Base-by-base conservation (phyloP, 106 monocot species). In the Apostasia shenzhenica region DNA sequence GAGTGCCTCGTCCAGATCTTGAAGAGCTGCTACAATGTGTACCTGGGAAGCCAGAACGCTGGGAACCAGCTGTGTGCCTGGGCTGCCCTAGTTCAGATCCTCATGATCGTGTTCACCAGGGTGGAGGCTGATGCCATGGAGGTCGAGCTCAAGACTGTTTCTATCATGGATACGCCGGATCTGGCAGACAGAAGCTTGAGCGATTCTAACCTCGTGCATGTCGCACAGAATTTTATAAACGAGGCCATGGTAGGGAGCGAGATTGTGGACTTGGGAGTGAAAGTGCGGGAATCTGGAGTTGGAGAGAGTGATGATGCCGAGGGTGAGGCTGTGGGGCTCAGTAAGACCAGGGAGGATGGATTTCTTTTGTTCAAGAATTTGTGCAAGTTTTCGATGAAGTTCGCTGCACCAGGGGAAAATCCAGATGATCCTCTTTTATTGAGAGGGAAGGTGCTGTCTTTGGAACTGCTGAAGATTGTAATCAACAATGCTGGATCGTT, bases 371-470 rank as follows among this genome's bases (percentile, higher is more conserved):
- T 99, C 67, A 93, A 80, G 85, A 99, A 83, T 63, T 66, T 99
- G 66, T 99, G 99, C 58, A 93, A 87, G 67, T 79, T 99, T 14
- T 99, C 99, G 5, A 93, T 99, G 93, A 99, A 99, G 79, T 93
- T 93, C 60, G 78, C 89, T 1, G 75, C 78, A 10, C 75, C 77
- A 45, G 48, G 65, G 48, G 99, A 93, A 45, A 85, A 87, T 68
- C 79, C 83, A 0, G 99, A 99, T 49, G 99, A 99, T 64, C 99
- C 81, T 4, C 67, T 99, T 57, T 64, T 99, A 70, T 50, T 99
- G 67, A 78, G 93, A 68, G 99, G 93, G 13, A 99, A 99, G 74
- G 73, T 99, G 14, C 53, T 99, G 72, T 93, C 92, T 14, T 73
- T 99, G 75, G 99, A 99, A 71, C 76, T 99, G 53, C 82, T 99